A percentile compares a stretch with the other conserved stretches of the same genome.
phyloP scores from a whole-genome alignment of 192 early-diverging fungal species.

The Podochytrium sp. region DNA sequence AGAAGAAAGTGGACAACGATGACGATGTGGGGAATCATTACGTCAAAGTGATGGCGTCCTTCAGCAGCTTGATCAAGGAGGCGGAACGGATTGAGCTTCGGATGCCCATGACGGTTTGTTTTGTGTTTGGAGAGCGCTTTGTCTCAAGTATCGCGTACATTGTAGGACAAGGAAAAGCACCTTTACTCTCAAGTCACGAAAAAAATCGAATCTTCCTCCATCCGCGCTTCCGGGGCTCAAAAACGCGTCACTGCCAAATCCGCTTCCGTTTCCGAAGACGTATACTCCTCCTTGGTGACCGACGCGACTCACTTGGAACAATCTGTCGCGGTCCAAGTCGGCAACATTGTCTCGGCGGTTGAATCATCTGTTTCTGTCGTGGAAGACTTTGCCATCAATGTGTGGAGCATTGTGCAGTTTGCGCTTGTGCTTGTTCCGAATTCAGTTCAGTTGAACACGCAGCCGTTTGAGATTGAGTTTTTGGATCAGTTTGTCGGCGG shows the following conservation, averaged over 20 bases:
- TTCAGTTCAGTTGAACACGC: neutral
- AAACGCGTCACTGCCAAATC: neutral
- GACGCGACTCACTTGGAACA: too few relatives aligned
- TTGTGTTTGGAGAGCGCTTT: neutral
- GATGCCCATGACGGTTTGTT: conserved; percentile 25
- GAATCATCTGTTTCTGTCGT: too few relatives aligned
- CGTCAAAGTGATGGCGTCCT: conserved; percentile 36
- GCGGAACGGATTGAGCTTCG: conserved; percentile 39
- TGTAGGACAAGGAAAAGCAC: too few relatives aligned
- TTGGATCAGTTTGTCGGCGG: conserved; percentile 21
- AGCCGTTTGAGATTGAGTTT: conserved; percentile 11
- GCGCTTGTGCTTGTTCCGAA: conserved; percentile 18
- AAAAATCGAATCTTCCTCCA: too few relatives aligned
- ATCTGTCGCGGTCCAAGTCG: too few relatives aligned
- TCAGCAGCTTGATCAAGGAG: conserved; percentile 32
- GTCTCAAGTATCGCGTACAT: too few relatives aligned
- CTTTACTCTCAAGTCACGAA: too few relatives aligned
- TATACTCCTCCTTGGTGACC: too few relatives aligned
- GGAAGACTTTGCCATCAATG: neutral
- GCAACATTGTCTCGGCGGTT: too few relatives aligned
- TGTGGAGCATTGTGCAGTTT: neutral
- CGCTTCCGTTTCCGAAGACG: too few relatives aligned
- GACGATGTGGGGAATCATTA: conserved; percentile 15
- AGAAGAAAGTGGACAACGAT: neutral
- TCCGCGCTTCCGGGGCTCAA: conserved; percentile 17